Percentiles rank a stretch among this genome's conserved stretches.
Evolutionary conservation across 257 asterid genomes (phyloP).

Genomic region (Salvia miltiorrhiza): DNA sequence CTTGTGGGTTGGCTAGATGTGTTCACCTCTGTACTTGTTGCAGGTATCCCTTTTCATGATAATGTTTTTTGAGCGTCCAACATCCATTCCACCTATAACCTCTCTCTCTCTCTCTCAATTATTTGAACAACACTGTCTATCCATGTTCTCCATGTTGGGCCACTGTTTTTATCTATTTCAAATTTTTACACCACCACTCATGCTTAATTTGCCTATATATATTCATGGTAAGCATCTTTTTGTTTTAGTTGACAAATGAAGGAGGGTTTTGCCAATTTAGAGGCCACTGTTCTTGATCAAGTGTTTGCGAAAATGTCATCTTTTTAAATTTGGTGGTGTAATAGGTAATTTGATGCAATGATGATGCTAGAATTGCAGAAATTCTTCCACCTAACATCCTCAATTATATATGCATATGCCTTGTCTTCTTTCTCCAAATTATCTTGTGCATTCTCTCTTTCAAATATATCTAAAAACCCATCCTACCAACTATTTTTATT

Average conservation of each 20-base stretch:
- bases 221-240: too few relatives aligned
- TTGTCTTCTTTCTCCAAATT: conserved; percentile 30
- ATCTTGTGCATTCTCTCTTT: conserved; percentile 17
- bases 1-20: conserved; percentile 43
- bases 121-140: conserved; percentile 6
- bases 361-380: conserved; percentile 25
- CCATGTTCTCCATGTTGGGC: too few relatives aligned
- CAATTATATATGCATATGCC: conserved; percentile 25
- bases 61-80: conserved; percentile 12
- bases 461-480: conserved; percentile 8
- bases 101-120: conserved; percentile 27
- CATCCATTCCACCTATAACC: conserved; percentile 8
- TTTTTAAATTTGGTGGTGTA: conserved; percentile 7
- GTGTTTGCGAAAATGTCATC: neutral
- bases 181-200: neutral
- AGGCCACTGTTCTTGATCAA: neutral
- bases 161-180: too few relatives aligned
- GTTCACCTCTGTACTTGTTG: conserved; percentile 26
- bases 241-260: neutral
- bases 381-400: conserved; percentile 37
- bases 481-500: conserved; percentile 35
- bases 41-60: conserved; percentile 31
- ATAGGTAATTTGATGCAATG: conserved; percentile 15
- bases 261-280: neutral
- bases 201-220: neutral